A percentile compares a stretch with the other conserved stretches of the same genome.
These are phyloP conservation scores for Aciculosporium take DNA, from an alignment of 2,329 filamentous ascomycete species.

Conservation along the genomic window DNA sequence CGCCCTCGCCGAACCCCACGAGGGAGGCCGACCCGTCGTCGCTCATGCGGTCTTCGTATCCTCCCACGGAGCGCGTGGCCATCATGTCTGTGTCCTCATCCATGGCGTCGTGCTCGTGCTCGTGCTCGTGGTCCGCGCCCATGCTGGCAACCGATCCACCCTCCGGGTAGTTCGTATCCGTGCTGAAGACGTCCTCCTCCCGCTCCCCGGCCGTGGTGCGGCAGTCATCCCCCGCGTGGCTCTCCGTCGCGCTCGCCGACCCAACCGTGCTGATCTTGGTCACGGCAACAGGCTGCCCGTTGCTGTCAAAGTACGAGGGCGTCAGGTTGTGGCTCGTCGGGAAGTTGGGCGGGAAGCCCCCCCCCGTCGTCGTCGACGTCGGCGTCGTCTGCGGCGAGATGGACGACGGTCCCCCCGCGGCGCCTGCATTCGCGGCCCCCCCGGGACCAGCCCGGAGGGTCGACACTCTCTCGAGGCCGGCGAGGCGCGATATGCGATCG, in stretches of 20 bases:
- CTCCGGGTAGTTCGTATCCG: constrained; percentile 45
- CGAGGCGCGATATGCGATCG: constrained; percentile 86
- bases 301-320: constrained; percentile 69
- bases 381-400: constrained; percentile 36
- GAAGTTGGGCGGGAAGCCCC: constrained; percentile 24
- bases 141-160: constrained; percentile 45
- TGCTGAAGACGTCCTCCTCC: constrained; percentile 58
- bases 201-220: constrained; percentile 39
- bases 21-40: constrained; percentile 73
- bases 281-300: constrained; percentile 50
- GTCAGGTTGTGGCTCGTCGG: constrained; percentile 28
- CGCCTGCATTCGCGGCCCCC: constrained; percentile 20
- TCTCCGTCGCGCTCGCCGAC: constrained; percentile 75
- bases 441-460: constrained; percentile 47
- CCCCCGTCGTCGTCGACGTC: constrained; percentile 29
- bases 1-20: constrained; percentile 86
- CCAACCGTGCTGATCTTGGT: constrained; percentile 85
- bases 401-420: constrained; percentile 17
- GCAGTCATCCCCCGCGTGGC: constrained; percentile 42
- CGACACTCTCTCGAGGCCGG: constrained; percentile 77
- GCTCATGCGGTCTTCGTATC: constrained; percentile 59
- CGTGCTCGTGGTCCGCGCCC: constrained; percentile 23
- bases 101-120: constrained; percentile 37
- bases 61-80: constrained; percentile 32
- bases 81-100: constrained; percentile 37